Evolutionary conservation across 1,139 yeast genomes (phyloP), one percentile per base, ranked within the genome.

Genomic region (Kodamaea sp.): DNA sequence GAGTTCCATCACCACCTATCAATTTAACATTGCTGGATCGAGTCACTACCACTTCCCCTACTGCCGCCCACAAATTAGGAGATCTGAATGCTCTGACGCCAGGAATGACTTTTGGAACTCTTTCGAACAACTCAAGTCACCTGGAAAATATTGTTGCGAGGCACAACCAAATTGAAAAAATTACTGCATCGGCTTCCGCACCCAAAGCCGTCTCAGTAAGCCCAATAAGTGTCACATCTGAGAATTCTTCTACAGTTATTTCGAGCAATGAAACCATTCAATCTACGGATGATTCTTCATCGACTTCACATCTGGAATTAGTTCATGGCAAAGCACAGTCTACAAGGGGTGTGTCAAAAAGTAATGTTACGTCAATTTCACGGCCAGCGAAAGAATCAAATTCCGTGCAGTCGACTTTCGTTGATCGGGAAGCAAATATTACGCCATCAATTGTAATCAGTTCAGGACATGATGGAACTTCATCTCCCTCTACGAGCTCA

Each of bases 221-320:
- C 36, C 67, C 67, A 3, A 46, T 52, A 2, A 58, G 64, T 32
- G 41, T 59, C 7, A 47, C 49, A 18, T 60, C 65, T 4, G 66
- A 57, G 22, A 46, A 51, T 9, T 57, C 62, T 7, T 57, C 64
- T 4, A 51, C 65, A 7, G 51, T 60, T 5, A 48, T 59, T 13
- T 61, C 68, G 0, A 51, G 58, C 19, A 55, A 47, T 34, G 63
- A 61, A 14, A 58, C 67, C 3, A 45, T 55, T 13, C 65, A 55
- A 28, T 59, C 66, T 2, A 62, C 70, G 1, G 67, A 63, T 28
- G 62, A 58, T 38, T 61, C 67, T 1, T 57, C 66, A 2, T 44
- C 59, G 12, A 31, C 50, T 5, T 55, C 63, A 2, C 59, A 53
- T 13, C 42, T 36, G 27, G 59, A 52, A 11, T 21, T 34, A 28